Conservation (phyloP, 73 alveolate species). For the Blepharisma japonicum region DNA sequence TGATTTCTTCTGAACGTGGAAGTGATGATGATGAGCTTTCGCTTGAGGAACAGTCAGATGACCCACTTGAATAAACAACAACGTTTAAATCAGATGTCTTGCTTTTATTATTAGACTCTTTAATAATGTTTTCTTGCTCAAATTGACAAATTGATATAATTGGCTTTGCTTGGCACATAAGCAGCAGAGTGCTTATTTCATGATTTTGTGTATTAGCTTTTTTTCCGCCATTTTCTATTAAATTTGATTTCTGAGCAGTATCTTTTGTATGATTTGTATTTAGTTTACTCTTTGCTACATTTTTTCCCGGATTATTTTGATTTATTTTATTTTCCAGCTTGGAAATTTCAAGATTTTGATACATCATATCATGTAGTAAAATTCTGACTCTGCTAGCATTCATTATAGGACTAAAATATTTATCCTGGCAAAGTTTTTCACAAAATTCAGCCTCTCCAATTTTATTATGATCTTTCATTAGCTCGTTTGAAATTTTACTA, state of each 20-base stretch:
- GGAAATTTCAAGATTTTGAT: constrained; percentile 21
- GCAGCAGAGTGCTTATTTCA: background rate
- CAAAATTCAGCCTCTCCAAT: too few species aligned
- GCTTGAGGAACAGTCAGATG: background rate
- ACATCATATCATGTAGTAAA: background rate
- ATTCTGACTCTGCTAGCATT: too few species aligned
- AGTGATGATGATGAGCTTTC: background rate
- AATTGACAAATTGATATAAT: constrained; percentile 31
- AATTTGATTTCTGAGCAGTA: background rate
- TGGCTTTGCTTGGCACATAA: constrained; percentile 26
- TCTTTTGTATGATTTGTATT: constrained; percentile 22
- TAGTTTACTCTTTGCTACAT: constrained; percentile 30
- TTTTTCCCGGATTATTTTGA: constrained; percentile 3
- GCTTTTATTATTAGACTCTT: constrained; percentile 3
- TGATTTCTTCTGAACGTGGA: too few species aligned
- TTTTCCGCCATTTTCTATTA: constrained; percentile 12
- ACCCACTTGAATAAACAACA: background rate
- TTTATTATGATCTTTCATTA: too few species aligned
- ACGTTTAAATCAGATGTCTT: background rate
- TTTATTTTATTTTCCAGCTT: constrained; percentile 11
- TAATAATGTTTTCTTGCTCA: constrained; percentile 19
- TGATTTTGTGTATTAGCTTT: background rate
- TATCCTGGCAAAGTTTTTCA: too few species aligned
- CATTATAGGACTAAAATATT: too few species aligned
- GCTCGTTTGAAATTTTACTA: too few species aligned